These are phyloP conservation scores for Spergularia azorica DNA, from an alignment of 179 eudicot genomes.

Conservation along the genomic window DNA sequence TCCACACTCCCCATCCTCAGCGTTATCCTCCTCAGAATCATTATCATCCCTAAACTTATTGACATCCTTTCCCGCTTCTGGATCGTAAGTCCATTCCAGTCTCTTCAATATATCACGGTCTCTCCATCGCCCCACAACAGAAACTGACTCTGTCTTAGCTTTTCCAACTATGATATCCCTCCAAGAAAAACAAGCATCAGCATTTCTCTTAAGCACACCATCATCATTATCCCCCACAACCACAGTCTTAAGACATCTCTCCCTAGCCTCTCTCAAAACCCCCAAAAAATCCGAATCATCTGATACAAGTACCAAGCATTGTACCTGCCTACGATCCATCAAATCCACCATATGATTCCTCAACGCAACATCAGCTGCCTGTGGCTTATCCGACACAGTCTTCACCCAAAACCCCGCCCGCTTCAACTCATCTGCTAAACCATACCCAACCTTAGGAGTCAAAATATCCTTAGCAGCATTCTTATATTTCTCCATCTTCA, in stretches of 20 bases:
- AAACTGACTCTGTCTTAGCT: conserved; percentile 63
- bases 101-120: conserved; percentile 74
- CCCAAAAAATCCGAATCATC: conserved; percentile 73
- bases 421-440: conserved; percentile 72
- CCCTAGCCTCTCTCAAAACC: conserved; percentile 69
- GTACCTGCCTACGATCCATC: conserved; percentile 59
- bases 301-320: conserved; percentile 76
- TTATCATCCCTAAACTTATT: conserved; percentile 18
- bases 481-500: conserved; percentile 81
- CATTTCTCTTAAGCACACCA: conserved; percentile 69
- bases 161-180: conserved; percentile 74
- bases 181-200: conserved; percentile 88
- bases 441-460: conserved; percentile 78
- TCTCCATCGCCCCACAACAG: conserved; percentile 77
- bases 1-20: conserved; percentile 34
- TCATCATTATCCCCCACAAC: conserved; percentile 76
- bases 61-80: conserved; percentile 42
- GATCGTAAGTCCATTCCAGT: conserved; percentile 77
- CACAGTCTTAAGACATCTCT: conserved; percentile 83
- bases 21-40: conserved; percentile 34
- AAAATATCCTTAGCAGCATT: conserved; percentile 58
- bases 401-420: conserved; percentile 85
- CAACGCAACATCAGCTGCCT: conserved; percentile 71
- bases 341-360: conserved; percentile 66
- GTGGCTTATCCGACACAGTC: conserved; percentile 65